Percentiles rank a stretch among this genome's conserved stretches.
Evolutionary conservation across 2,329 filamentous ascomycete species (phyloP).

Genomic region (Gyromitra esculenta): DNA sequence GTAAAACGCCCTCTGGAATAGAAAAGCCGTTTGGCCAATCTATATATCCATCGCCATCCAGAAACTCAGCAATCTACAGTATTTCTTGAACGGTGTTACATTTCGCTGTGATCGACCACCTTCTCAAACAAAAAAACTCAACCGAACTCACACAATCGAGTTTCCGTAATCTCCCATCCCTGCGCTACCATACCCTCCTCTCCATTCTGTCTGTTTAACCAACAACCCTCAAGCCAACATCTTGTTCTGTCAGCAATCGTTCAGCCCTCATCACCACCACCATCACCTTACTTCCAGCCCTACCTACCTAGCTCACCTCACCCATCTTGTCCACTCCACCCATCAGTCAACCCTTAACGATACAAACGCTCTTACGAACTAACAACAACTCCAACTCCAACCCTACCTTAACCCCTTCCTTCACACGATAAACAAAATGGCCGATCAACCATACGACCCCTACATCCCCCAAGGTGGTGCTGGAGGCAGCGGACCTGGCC

Average conservation of each 20-base stretch:
- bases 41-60: neutral
- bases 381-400: slow-evolving; percentile 23
- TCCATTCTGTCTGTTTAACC: slow-evolving; percentile 25
- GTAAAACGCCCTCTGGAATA: slow-evolving; percentile 1
- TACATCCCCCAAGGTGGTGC: slow-evolving; percentile 80
- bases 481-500: slow-evolving; percentile 65
- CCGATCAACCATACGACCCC: slow-evolving; percentile 77
- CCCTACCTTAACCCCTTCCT: slow-evolving; percentile 34
- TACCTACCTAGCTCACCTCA: slow-evolving; percentile 16
- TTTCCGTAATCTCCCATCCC: slow-evolving; percentile 49
- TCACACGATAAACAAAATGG: slow-evolving; percentile 47
- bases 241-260: slow-evolving; percentile 44
- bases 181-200: slow-evolving; percentile 9
- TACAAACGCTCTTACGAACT: slow-evolving; percentile 6
- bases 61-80: too few species aligned
- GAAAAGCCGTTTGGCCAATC: slow-evolving; percentile 4
- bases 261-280: slow-evolving; percentile 21
- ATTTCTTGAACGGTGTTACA: slow-evolving; percentile 3
- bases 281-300: slow-evolving; percentile 3
- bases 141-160: slow-evolving; percentile 10
- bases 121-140: slow-evolving; percentile 27
- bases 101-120: slow-evolving; percentile 10
- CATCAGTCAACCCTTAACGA: slow-evolving; percentile 5
- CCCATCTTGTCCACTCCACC: slow-evolving; percentile 6
- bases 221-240: slow-evolving; percentile 23